Base-by-base conservation (phyloP, 768 basidiomycete species). In the Termitomyces sp. region DNA sequence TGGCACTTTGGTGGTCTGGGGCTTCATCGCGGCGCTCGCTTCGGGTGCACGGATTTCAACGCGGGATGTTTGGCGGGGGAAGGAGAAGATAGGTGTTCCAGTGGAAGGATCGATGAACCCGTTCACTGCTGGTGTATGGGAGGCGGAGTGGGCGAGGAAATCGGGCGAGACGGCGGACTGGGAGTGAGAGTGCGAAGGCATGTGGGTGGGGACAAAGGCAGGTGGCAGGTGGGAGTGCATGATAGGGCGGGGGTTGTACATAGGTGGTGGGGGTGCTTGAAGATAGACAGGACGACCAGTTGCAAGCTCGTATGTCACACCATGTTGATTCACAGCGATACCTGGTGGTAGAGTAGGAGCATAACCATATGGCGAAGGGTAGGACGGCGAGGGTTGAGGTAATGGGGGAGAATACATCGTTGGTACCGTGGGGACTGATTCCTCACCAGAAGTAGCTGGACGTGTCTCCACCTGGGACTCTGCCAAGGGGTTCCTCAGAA, bases 201-300 rank as follows among this genome's bases (percentile, higher is more conserved):
- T 77, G 64, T 84, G 86, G 15, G 81, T 76, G 36, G 84, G 80
- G 25, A 84, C 72, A 62, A 83, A 88, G 13, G 83, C 74, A 31
- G 79, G 75, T 35, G 74, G 69, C 64, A 79, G 73, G 66, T 82
- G 80, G 13, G 78, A 71, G 56, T 80, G 82, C 60, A 86, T 76
- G 52, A 84, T 64, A 15, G 87, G 85, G n/a, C 82, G 84, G 48
- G 85, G 84, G 46, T 83, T 84, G 64, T 82, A 88, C 74, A 88
- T 78, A 27, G 78, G 75, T 3, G 77, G 74, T 18, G 83, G 79
- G 12, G 79, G 75, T n/a, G 77, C 70, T 57, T 84, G 80, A 27
- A 92, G 75, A 62, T 86, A 87, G 32, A 93, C 85, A 11, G 89
- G 82, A 36, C 88, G 89, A 38, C 91, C 91, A 5, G 89, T 91